These are phyloP conservation scores for Allomyces arbusculus DNA, from an alignment of 192 early-diverging fungal species.

Conservation along the genomic window DNA sequence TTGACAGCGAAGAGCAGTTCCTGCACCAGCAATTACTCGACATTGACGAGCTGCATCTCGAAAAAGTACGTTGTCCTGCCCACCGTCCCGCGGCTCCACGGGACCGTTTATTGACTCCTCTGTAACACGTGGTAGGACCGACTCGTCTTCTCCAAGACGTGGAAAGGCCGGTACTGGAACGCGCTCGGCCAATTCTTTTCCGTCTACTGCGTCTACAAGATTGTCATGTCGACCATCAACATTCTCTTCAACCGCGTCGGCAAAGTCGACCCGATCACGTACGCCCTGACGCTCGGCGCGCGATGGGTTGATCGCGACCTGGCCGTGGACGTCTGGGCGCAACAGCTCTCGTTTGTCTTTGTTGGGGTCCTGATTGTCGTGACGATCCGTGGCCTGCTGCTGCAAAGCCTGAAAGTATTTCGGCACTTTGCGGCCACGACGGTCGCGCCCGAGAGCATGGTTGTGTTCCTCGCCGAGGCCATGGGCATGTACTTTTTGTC, in stretches of 20 bases:
- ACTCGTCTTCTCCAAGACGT: constrained; percentile 36
- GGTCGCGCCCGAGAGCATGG: constrained; percentile 50
- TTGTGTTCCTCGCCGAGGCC: constrained; percentile 63
- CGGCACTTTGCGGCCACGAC: constrained; percentile 36
- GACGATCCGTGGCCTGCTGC: constrained; percentile 69
- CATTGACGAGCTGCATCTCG: constrained; percentile 61
- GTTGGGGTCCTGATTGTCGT: constrained; percentile 75
- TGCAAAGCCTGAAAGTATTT: constrained; percentile 64
- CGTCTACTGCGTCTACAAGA: constrained; percentile 74
- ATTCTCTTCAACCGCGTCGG: constrained; percentile 53
- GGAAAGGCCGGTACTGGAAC: constrained; percentile 59
- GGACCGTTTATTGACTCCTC: neutral
- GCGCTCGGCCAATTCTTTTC: constrained; percentile 70
- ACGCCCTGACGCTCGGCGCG: constrained; percentile 47
- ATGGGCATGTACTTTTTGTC: constrained; percentile 85
- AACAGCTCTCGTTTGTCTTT: constrained; percentile 79
- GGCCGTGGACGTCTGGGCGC: constrained; percentile 67
- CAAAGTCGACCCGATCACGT: constrained; percentile 63
- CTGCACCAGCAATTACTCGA: constrained; percentile 50
- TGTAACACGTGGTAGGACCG: constrained; percentile 28
- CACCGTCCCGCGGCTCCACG: neutral
- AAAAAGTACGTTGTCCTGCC: constrained; percentile 24
- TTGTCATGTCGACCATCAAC: constrained; percentile 56
- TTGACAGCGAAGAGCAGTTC: constrained; percentile 33
- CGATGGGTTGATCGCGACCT: constrained; percentile 40